phyloP scores from a whole-genome alignment of 805 yeast genomes.

The Saccharomycopsis javanensis region DNA sequence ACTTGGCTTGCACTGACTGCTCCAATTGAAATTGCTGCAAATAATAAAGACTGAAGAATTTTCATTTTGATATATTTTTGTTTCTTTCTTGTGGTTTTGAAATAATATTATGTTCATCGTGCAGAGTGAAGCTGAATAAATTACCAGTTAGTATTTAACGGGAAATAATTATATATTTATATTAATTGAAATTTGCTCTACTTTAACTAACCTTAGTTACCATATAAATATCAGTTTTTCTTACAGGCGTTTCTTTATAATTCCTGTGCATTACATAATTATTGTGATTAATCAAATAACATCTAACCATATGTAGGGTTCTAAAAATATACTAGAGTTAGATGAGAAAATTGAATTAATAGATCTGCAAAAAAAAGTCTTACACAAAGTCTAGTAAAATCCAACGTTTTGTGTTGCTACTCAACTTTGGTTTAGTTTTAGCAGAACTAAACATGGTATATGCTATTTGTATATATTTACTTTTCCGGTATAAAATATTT shows the following conservation, averaged over 20 bases:
- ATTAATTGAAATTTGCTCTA: not conserved
- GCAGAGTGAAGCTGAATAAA: too few relatives aligned
- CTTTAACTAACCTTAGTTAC: too few relatives aligned
- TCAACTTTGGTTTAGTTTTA: not conserved
- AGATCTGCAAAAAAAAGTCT: not conserved
- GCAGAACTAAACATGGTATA: not conserved
- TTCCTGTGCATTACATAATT: not conserved
- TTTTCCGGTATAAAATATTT: not conserved
- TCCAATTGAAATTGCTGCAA: not conserved
- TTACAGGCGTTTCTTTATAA: not conserved
- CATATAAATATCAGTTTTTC: not conserved
- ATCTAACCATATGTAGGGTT: not conserved
- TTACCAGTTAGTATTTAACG: too few relatives aligned
- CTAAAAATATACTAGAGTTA: not conserved
- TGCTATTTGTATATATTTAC: not conserved
- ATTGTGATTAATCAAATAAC: not conserved
- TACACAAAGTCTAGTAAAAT: not conserved
- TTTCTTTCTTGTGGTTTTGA: not conserved
- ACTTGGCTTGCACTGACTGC: not conserved
- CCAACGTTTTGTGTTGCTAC: not conserved
- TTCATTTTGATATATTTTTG: not conserved
- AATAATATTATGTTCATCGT: too few relatives aligned
- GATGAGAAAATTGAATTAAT: not conserved
- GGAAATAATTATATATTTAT: not conserved
- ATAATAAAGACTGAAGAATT: not conserved